A percentile compares a stretch with the other conserved stretches of the same genome.
Conservation (phyloP, 208 protist species). For the Leishmania lainsoni region DNA sequence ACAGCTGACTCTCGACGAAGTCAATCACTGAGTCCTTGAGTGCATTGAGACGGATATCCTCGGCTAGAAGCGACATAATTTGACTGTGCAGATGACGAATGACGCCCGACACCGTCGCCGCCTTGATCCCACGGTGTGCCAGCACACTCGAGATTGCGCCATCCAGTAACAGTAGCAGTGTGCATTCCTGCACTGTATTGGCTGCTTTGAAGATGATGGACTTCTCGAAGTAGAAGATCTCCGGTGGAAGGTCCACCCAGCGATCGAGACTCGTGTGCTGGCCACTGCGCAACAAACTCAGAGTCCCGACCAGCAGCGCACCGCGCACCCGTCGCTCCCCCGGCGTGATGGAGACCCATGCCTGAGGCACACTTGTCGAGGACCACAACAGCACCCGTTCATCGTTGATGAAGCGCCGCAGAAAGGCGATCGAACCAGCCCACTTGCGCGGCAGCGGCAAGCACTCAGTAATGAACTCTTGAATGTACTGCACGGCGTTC, state of each 20-base stretch:
- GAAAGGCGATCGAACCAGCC: conserved; percentile 63
- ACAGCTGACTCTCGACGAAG: conserved; percentile 42
- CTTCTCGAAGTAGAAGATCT: conserved; percentile 87
- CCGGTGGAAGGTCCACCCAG: conserved; percentile 68
- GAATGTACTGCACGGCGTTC: conserved; percentile 75
- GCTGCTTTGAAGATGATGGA: conserved; percentile 70
- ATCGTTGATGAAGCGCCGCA: conserved; percentile 53
- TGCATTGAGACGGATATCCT: conserved; percentile 56
- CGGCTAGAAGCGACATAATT: conserved; percentile 52
- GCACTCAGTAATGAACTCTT: conserved; percentile 65
- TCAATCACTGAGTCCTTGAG: conserved; percentile 63
- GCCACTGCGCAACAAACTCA: conserved; percentile 69
- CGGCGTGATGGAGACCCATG: conserved; percentile 37
- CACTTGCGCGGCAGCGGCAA: conserved; percentile 55
- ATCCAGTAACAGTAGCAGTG: conserved; percentile 66
- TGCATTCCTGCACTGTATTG: conserved; percentile 81
- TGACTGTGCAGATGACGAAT: conserved; percentile 57
- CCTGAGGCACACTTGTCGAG: conserved; percentile 27
- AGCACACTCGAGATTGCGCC: conserved; percentile 76
- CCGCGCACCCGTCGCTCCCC: conserved; percentile 68
- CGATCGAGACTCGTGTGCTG: conserved; percentile 49
- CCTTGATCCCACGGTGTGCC: conserved; percentile 42
- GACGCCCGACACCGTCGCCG: conserved; percentile 34
- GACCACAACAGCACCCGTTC: conserved; percentile 43
- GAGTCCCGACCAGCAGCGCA: conserved; percentile 49